These are phyloP conservation scores for Pseudonitzschia multistriata DNA, from an alignment of 108 stramenopile genomes.

Conservation along the genomic window DNA sequence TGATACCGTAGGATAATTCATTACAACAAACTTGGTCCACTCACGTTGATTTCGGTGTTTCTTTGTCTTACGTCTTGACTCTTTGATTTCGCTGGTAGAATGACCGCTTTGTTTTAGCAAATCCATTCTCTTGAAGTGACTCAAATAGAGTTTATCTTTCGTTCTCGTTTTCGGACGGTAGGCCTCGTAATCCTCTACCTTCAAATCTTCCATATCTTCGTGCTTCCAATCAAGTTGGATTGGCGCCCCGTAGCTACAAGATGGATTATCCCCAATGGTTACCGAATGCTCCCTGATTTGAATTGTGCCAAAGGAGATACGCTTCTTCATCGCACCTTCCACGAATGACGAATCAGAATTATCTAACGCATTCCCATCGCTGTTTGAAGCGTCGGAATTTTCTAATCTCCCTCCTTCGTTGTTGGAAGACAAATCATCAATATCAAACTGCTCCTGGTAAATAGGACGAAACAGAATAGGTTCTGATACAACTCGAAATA, in stretches of 20 bases:
- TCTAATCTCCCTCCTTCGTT: background rate
- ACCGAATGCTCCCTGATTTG: conserved; percentile 36
- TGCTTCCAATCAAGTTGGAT: conserved; percentile 54
- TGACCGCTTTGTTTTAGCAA: conserved; percentile 5
- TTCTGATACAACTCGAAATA: conserved; percentile 9
- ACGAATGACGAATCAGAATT: background rate
- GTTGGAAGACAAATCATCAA: background rate
- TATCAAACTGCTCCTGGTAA: background rate
- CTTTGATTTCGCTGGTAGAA: conserved; percentile 21
- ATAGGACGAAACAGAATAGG: conserved; percentile 1
- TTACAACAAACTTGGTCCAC: conserved; percentile 10
- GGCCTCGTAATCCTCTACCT: conserved; percentile 28
- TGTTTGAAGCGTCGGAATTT: no score
- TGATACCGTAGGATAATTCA: background rate
- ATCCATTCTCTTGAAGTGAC: conserved; percentile 18
- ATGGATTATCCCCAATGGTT: conserved; percentile 59
- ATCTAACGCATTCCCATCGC: background rate
- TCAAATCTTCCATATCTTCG: conserved; percentile 12
- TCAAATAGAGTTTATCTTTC: conserved; percentile 9
- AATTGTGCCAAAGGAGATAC: conserved; percentile 26
- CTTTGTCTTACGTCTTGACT: conserved; percentile 3
- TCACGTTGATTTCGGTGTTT: conserved; percentile 23
- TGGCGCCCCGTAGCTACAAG: conserved; percentile 43
- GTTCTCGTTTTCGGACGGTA: conserved; percentile 5
- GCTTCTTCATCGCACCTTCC: conserved; percentile 1